Base-by-base conservation (phyloP, 1,139 yeast genomes). In the Geotrichum europaeum region DNA sequence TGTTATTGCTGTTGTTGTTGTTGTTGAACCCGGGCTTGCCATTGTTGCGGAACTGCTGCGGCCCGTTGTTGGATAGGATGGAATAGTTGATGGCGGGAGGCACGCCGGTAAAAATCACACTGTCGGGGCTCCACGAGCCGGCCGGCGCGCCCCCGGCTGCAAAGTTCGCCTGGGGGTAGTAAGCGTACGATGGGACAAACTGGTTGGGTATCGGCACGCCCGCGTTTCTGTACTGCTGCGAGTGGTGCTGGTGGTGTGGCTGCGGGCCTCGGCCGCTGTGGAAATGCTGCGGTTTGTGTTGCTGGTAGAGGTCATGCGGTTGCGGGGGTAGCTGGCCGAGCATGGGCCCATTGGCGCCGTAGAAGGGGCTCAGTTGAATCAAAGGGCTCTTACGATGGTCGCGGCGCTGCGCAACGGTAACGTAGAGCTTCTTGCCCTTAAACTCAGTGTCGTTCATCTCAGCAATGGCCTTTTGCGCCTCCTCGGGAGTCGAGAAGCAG, bases 401-500 rank as follows among this genome's bases (percentile, higher is more conserved):
- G 78, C 87, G 87, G 76, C 25, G 22, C 81, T 89, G 96, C 70
- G 97, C 97, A 74, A 89, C 83, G 65, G 96, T 96, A 76, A 91
- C 97, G 73, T 88, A 89, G 73, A 91, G 82, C 73, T 91, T 92
- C 78, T 89, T 87, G 73, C 96, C 95, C 71, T 84, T 84, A 70
- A 89, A 82, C 83, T 86, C 85, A 74, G 86, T 84, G 78, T 89
- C 96, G 81, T 90, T 88, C 95, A 90, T 89, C 77, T 87, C 96
- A 68, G 87, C 82, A 74, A 89, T 87, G 65, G 97, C 97, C 77
- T 84, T 84, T 67, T 94, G 87, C 66, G 98, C 97, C 79, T 90
- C 96, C 74, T 88, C 94, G 69, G 96, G 92, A 67, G 89, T 79
- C 58, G 96, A 84, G 84, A 85, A 91, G 76, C 97, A 89, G 69